Evolutionary conservation across 2,329 filamentous ascomycete genomes (phyloP).

Genomic region (Pseudogymnoascus sp.): DNA sequence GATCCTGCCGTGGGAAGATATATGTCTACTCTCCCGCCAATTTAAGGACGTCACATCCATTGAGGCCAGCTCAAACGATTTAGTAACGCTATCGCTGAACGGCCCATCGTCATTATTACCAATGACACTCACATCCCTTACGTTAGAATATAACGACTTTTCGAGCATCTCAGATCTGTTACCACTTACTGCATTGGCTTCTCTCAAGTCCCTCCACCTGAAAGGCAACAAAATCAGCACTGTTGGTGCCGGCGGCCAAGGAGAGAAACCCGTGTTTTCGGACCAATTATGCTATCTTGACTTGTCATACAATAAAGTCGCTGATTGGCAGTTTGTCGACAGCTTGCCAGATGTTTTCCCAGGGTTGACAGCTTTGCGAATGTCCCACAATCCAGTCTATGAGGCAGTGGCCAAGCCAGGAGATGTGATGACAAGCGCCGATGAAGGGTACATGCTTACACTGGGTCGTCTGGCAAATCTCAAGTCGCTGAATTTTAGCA

Average conservation of each 20-base stretch:
- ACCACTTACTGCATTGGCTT: slow-evolving; percentile 44
- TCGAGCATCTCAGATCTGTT: slow-evolving; percentile 50
- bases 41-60: slow-evolving; percentile 50
- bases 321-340: slow-evolving; percentile 69
- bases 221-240: slow-evolving; percentile 66
- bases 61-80: slow-evolving; percentile 51
- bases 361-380: slow-evolving; percentile 65
- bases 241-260: not conserved
- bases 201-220: slow-evolving; percentile 58
- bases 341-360: slow-evolving; percentile 63
- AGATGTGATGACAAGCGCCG: slow-evolving; percentile 49
- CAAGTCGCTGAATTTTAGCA: slow-evolving; percentile 65
- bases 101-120: slow-evolving; percentile 32
- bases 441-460: slow-evolving; percentile 86
- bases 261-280: slow-evolving; percentile 20
- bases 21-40: slow-evolving; percentile 46
- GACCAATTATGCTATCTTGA: slow-evolving; percentile 50
- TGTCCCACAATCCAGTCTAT: slow-evolving; percentile 83
- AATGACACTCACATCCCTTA: slow-evolving; percentile 53
- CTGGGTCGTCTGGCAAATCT: slow-evolving; percentile 67
- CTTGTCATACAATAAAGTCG: slow-evolving; percentile 64
- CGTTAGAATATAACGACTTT: slow-evolving; percentile 69
- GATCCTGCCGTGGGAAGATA: slow-evolving; percentile 59
- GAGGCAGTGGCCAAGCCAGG: slow-evolving; percentile 32
- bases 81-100: slow-evolving; percentile 45